Conservation (phyloP, 2,329 filamentous ascomycete genomes). For the Trichoderma atroviride region DNA sequence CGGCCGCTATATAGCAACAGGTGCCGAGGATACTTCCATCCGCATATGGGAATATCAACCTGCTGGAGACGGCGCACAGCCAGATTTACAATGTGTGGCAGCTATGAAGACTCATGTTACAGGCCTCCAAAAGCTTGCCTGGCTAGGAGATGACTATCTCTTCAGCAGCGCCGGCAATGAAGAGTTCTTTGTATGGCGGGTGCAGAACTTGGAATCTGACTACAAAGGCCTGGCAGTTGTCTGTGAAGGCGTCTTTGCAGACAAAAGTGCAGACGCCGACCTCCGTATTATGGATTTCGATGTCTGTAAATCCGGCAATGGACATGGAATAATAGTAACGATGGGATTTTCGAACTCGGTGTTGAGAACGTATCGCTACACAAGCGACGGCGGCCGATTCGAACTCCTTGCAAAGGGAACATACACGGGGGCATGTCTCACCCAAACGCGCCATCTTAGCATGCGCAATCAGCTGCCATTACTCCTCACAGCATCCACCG, state of each 20-base stretch:
- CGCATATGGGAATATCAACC: constrained; percentile 65
- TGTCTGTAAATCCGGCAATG: constrained; percentile 40
- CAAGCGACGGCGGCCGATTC: constrained; percentile 45
- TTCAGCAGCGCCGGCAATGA: constrained; percentile 87
- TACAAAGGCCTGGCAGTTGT: constrained; percentile 57
- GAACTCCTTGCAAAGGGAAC: constrained; percentile 53
- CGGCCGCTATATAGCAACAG: constrained; percentile 61
- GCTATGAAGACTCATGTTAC: constrained; percentile 77
- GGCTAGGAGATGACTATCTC: constrained; percentile 71
- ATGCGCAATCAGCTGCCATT: constrained; percentile 36
- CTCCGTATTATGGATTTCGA: constrained; percentile 83
- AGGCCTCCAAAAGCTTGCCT: constrained; percentile 79
- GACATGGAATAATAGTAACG: constrained; percentile 58
- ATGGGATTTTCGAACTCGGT: constrained; percentile 85
- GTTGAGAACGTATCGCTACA: constrained; percentile 63
- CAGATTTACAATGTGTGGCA: constrained; percentile 54
- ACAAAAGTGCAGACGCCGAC: constrained; percentile 61
- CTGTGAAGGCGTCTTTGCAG: constrained; percentile 57
- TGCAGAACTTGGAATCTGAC: constrained; percentile 56
- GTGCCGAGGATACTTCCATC: constrained; percentile 72
- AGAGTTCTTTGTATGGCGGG: constrained; percentile 84
- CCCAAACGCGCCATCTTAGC: constrained; percentile 58
- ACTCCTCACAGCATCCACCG: constrained; percentile 74
- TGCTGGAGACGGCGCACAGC: constrained; percentile 15
- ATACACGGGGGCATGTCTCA: constrained; percentile 77